Base-by-base conservation (phyloP, 192 early-diverging fungal genomes). In the Coemansia sp. region DNA sequence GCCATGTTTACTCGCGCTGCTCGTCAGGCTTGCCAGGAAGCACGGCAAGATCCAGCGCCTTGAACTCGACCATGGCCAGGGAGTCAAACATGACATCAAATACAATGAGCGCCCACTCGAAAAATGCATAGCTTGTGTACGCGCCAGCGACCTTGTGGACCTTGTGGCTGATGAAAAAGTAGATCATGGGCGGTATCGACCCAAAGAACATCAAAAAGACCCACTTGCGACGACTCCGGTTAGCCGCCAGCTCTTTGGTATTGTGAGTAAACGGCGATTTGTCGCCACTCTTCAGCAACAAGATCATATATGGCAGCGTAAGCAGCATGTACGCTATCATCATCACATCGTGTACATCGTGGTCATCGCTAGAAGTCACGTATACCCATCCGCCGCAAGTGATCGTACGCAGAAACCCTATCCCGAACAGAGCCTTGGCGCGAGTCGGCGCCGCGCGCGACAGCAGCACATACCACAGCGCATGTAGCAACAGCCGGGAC, bases 341-440 rank as follows among this genome's bases (percentile, higher is more conserved):
- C 73, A 91, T 89, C 63, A 94, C 85, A 59, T 94, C 93, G 68
- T 94, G 93, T 31, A 88, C 85, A 24, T 87, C 80, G 74, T 94
- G 93, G 78, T 94, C 91, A 68, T 94, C 93, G 24, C 90, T 87
- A 1, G 91, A 92, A 6, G 93, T 94, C 67, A 94, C 87, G 67
- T 93, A 94, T 3, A 91, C 90, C 93, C 93, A 94, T 27, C 93
- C 92, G 54, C 91, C 93, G 61, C 91, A 92, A 9, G 92, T 86
- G 20, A 91, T 77, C 24, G 92, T 91, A 64, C 93, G 90, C 70
- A 92, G 62, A 43, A 87, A 76, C 10, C 77, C 86, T 8, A 85
- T 54, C 69, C 77, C 78, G 72, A 87, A 82, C 54, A 87, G 57
- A 15, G 73, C 79, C 69, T 82, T 76, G 27, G 80, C 78, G 49